phyloP scores from a whole-genome alignment of 2,329 filamentous ascomycete genomes.

The Colletotrichum karsti region DNA sequence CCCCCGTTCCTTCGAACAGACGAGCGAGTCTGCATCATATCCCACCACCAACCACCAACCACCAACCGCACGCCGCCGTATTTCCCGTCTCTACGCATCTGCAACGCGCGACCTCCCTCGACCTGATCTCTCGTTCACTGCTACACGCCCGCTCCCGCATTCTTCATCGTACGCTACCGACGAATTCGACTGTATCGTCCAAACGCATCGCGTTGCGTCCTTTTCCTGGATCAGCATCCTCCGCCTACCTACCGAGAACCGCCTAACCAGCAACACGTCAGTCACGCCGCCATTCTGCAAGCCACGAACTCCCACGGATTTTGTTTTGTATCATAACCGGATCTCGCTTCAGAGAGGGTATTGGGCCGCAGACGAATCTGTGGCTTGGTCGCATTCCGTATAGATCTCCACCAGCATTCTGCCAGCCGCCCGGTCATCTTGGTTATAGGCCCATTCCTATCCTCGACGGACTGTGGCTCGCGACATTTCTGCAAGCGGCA shows the following conservation, averaged over 20 bases:
- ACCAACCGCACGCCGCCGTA: not conserved
- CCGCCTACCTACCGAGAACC: not conserved
- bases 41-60: too few species aligned
- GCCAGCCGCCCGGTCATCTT: slow-evolving; percentile 5
- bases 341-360: not conserved
- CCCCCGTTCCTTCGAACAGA: not conserved
- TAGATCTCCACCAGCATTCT: slow-evolving; percentile 21
- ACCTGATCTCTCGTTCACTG: not conserved
- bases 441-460: slow-evolving; percentile 11
- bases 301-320: not conserved
- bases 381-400: slow-evolving; percentile 28
- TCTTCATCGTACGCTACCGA: not conserved
- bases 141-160: not conserved
- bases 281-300: not conserved
- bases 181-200: slow-evolving; percentile 5
- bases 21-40: too few species aligned
- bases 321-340: not conserved
- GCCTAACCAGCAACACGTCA: slow-evolving; percentile 11
- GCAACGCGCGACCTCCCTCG: not conserved
- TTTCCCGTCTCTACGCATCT: not conserved
- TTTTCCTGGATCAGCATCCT: slow-evolving; percentile 16
- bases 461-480: not conserved
- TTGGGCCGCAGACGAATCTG: slow-evolving; percentile 6
- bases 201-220: not conserved
- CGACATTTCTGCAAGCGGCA: slow-evolving; percentile 27